Conservation (phyloP, 768 basidiomycete genomes). For the Cystobasidium onofrii region DNA sequence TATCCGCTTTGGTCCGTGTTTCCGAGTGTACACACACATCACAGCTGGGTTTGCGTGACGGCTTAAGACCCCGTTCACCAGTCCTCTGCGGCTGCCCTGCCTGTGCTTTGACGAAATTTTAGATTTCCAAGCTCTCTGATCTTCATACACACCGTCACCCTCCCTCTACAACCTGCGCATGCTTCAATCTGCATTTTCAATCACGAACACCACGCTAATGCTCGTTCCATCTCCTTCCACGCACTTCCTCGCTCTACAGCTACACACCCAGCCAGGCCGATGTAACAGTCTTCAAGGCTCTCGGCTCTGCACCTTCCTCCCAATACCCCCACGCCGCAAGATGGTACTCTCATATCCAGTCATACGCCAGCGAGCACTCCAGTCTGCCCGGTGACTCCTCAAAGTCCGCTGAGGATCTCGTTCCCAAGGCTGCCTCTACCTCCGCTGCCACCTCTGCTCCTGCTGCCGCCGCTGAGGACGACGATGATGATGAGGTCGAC, state of each 20-base stretch:
- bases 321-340: constrained; percentile 66
- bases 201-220: neutral
- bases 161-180: constrained; percentile 1
- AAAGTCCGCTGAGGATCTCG: constrained; percentile 62
- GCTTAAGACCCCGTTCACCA: constrained; percentile 72
- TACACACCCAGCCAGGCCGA: constrained; percentile 90
- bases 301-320: constrained; percentile 61
- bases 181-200: neutral
- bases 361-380: constrained; percentile 67
- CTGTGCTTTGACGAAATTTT: constrained; percentile 60
- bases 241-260: constrained; percentile 48
- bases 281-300: constrained; percentile 77
- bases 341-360: constrained; percentile 92
- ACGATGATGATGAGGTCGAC: constrained; percentile 69
- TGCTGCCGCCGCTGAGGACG: constrained; percentile 48
- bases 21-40: constrained; percentile 53
- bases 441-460: constrained; percentile 51
- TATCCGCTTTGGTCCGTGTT: constrained; percentile 88
- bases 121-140: constrained; percentile 64
- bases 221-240: neutral
- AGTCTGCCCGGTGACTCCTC: constrained; percentile 57
- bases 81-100: constrained; percentile 17
- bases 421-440: constrained; percentile 52
- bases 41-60: constrained; percentile 45
- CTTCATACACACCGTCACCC: constrained; percentile 12